Conservation (phyloP, 805 yeast species). For the Yamadazyma akitaensis region DNA sequence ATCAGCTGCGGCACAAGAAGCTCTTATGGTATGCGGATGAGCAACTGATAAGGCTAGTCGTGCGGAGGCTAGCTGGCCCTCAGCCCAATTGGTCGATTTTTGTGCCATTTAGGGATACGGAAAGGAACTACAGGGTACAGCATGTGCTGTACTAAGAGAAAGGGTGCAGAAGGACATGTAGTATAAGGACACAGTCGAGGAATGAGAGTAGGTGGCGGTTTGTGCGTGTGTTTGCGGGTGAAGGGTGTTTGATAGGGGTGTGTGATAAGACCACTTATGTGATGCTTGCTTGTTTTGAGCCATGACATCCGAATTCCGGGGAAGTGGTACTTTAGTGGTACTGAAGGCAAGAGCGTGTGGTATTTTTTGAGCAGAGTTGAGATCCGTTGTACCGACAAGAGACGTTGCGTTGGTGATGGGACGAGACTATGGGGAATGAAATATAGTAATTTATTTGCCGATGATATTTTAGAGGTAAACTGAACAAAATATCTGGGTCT, state of each 20-base stretch:
- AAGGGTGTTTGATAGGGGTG: background rate
- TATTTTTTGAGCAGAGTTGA: no score
- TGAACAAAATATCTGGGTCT: no score
- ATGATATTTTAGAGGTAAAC: no score
- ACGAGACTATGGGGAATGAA: no score
- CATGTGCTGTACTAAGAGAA: background rate
- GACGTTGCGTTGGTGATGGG: no score
- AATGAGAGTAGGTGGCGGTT: background rate
- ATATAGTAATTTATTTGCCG: no score
- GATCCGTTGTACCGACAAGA: no score
- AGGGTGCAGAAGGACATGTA: background rate
- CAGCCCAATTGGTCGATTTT: background rate
- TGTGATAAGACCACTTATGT: background rate
- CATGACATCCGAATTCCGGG: background rate
- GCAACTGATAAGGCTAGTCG: slow-evolving; percentile 1
- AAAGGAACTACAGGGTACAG: background rate
- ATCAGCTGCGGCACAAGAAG: background rate
- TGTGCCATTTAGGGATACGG: background rate
- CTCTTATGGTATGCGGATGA: background rate
- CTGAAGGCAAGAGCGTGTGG: no score
- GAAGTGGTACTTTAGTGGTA: background rate
- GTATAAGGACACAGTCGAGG: background rate
- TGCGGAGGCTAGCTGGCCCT: background rate
- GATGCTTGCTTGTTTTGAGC: background rate
- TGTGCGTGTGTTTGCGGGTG: background rate